Evolutionary conservation across 805 yeast genomes (phyloP).

Genomic region (Metschnikowia bowlesiae): DNA sequence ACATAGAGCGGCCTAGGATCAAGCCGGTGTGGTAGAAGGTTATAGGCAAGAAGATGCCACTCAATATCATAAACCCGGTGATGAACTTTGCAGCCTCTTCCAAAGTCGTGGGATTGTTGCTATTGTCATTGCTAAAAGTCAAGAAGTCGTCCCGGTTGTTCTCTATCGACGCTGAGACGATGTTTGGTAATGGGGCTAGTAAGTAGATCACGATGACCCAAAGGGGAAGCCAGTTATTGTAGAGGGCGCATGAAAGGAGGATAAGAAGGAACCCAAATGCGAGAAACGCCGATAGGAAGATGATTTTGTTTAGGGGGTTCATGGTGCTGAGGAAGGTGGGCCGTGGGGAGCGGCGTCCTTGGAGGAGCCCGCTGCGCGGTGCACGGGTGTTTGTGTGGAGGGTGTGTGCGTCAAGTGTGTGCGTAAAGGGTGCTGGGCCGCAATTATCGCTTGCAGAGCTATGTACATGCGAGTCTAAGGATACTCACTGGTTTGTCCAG

Average conservation of each 20-base stretch:
- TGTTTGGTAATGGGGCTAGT: slow-evolving; percentile 43
- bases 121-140: slow-evolving; percentile 40
- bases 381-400: not conserved
- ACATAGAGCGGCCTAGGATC: slow-evolving; percentile 35
- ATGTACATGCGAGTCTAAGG: not conserved
- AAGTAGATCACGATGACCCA: slow-evolving; percentile 42
- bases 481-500: not conserved
- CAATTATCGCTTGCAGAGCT: not conserved
- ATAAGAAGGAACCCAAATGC: slow-evolving; percentile 44
- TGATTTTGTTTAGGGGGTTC: slow-evolving; percentile 45
- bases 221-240: slow-evolving; percentile 32
- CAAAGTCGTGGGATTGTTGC: slow-evolving; percentile 32
- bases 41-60: slow-evolving; percentile 43
- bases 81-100: slow-evolving; percentile 36
- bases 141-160: slow-evolving; percentile 39
- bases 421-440: too few species aligned
- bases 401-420: too few species aligned
- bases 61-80: slow-evolving; percentile 39
- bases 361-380: not conserved
- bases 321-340: slow-evolving; percentile 15
- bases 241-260: slow-evolving; percentile 42
- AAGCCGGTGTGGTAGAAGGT: slow-evolving; percentile 35
- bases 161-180: slow-evolving; percentile 34
- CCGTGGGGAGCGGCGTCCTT: not conserved
- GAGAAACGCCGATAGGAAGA: slow-evolving; percentile 42